Percentiles rank a stretch among this genome's conserved stretches.
These are phyloP conservation scores for Aspergillus clavatus DNA, from an alignment of 2,329 filamentous ascomycete genomes.

Conservation along the genomic window DNA sequence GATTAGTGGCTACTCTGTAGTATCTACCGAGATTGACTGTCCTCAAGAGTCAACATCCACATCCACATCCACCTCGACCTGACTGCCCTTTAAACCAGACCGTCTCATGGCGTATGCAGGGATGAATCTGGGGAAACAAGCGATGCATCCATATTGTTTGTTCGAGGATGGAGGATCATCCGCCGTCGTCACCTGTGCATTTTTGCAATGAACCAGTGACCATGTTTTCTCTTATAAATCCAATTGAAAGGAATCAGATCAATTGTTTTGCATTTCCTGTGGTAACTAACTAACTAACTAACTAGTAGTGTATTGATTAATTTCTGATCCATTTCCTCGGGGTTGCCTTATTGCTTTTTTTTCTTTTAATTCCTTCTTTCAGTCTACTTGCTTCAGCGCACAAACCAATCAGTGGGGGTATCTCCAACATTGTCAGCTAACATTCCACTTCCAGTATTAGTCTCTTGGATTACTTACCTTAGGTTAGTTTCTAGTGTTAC, in stretches of 20 bases:
- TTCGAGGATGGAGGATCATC: conserved; percentile 6
- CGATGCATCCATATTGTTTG: background rate
- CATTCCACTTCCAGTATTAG: background rate
- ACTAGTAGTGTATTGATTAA: too few relatives aligned
- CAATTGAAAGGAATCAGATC: too few relatives aligned
- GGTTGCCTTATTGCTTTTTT: conserved; percentile 3
- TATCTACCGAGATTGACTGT: too few relatives aligned
- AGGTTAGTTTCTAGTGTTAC: too few relatives aligned
- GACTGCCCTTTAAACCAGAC: too few relatives aligned
- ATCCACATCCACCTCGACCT: too few relatives aligned
- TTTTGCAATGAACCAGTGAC: background rate
- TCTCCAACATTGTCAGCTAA: conserved; percentile 3
- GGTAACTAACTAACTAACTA: too few relatives aligned
- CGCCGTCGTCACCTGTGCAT: conserved; percentile 8
- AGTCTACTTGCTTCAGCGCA: background rate
- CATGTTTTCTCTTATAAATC: background rate
- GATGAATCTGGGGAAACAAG: conserved; percentile 1
- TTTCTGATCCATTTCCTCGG: background rate
- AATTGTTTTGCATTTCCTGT: conserved; percentile 2
- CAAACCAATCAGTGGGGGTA: conserved; percentile 7
- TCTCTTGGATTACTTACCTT: too few relatives aligned
- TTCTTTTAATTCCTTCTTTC: too few relatives aligned
- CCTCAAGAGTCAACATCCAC: too few relatives aligned
- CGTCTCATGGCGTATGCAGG: background rate
- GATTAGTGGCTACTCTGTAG: too few relatives aligned